These are phyloP conservation scores for Singerocomus rubriflavus DNA, from an alignment of 1,284 basidiomycete genomes.

Conservation along the genomic window DNA sequence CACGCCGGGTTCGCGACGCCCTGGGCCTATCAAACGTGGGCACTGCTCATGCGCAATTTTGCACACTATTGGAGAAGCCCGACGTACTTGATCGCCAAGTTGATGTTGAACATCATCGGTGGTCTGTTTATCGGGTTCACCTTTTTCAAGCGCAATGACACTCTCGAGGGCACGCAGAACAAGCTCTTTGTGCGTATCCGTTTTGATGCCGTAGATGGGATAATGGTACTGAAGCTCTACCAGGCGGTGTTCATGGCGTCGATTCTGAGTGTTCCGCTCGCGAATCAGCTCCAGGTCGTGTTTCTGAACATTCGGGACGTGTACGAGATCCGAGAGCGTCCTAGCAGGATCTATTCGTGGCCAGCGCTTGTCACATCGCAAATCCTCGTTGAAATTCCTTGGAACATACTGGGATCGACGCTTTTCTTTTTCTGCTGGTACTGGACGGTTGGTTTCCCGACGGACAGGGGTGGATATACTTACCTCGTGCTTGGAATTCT, in stretches of 20 bases:
- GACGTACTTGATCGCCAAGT: slow-evolving; percentile 75
- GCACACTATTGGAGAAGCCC: slow-evolving; percentile 54
- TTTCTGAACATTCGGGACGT: slow-evolving; percentile 41
- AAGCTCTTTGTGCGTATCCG: slow-evolving; percentile 58
- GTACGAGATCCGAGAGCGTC: slow-evolving; percentile 72
- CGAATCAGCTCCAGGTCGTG: slow-evolving; percentile 32
- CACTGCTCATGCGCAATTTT: slow-evolving; percentile 40
- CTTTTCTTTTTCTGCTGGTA: slow-evolving; percentile 69
- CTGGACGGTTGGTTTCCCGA: slow-evolving; percentile 62
- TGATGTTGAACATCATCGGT: slow-evolving; percentile 52
- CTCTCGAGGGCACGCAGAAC: slow-evolving; percentile 75
- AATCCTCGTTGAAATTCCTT: slow-evolving; percentile 61
- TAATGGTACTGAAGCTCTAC: neutral
- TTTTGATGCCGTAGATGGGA: neutral
- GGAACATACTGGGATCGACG: slow-evolving; percentile 59
- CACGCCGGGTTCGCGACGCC: slow-evolving; percentile 51
- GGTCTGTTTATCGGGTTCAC: slow-evolving; percentile 66
- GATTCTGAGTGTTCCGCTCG: slow-evolving; percentile 28
- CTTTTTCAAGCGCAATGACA: slow-evolving; percentile 68
- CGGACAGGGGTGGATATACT: slow-evolving; percentile 51
- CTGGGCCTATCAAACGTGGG: slow-evolving; percentile 48
- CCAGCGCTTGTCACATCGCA: slow-evolving; percentile 65
- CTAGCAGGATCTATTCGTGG: slow-evolving; percentile 84
- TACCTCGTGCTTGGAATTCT: slow-evolving; percentile 47
- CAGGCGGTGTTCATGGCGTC: slow-evolving; percentile 28